phyloP scores from a whole-genome alignment of 495 filamentous ascomycete genomes.

The Talaromyces borbonicus region DNA sequence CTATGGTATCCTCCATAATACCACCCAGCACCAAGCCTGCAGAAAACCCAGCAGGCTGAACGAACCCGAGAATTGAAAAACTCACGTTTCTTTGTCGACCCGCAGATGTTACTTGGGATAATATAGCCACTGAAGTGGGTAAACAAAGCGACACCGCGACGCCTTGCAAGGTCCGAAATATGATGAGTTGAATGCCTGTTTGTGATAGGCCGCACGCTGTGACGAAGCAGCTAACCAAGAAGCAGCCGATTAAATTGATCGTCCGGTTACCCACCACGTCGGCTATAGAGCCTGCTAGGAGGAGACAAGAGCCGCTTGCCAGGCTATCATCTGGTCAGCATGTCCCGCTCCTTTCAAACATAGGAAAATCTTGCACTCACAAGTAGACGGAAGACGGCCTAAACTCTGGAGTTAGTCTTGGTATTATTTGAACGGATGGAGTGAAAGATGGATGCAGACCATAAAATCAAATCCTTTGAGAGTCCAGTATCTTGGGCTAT shows the following conservation, averaged over 20 bases:
- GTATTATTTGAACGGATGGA: neutral
- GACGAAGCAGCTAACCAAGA: conserved; percentile 33
- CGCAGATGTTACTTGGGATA: conserved; percentile 31
- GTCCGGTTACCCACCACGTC: conserved; percentile 38
- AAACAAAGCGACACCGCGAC: conserved; percentile 39
- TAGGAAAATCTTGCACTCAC: too few species aligned
- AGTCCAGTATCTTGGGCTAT: conserved; percentile 35
- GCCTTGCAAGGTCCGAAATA: conserved; percentile 42
- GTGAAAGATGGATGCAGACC: conserved; percentile 31
- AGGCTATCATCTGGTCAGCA: conserved; percentile 21
- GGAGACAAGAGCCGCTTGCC: conserved; percentile 37
- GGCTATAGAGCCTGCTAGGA: conserved; percentile 40
- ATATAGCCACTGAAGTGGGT: conserved; percentile 40
- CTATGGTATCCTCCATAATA: conserved; percentile 34
- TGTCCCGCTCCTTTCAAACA: too few species aligned
- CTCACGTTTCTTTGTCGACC: conserved; percentile 41
- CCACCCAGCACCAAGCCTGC: conserved; percentile 46
- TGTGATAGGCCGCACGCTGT: conserved; percentile 35
- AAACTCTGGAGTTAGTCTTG: neutral
- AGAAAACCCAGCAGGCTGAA: conserved; percentile 42
- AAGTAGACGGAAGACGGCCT: conserved; percentile 7
- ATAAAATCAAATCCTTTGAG: conserved; percentile 26
- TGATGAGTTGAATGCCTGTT: conserved; percentile 37
- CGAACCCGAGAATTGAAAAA: conserved; percentile 40
- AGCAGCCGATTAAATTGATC: conserved; percentile 36